A percentile compares a stretch with the other conserved stretches of the same genome.
phyloP scores from a whole-genome alignment of 352 stramenopile genomes.

The Pythium aphanidermatum region DNA sequence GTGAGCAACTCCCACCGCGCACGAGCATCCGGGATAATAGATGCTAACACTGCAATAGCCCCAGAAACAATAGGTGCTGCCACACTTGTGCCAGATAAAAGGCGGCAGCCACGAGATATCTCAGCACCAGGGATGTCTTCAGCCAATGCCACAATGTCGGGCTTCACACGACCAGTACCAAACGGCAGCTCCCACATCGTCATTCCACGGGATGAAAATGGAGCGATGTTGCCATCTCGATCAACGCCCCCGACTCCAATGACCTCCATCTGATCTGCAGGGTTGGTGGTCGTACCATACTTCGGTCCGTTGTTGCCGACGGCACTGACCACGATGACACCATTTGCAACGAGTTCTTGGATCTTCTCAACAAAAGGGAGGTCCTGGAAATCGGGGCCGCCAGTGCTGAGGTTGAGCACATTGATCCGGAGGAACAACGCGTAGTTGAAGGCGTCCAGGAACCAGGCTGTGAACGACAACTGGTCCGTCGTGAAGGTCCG shows the following conservation, averaged over 20 bases:
- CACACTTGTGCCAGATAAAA: conserved; percentile 79
- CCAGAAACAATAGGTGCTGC: conserved; percentile 78
- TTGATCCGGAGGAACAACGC: conserved; percentile 68
- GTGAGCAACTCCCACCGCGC: conserved; percentile 54
- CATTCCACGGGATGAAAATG: conserved; percentile 82
- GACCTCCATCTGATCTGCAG: conserved; percentile 79
- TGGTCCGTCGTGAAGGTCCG: conserved; percentile 84
- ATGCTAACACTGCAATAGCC: conserved; percentile 68
- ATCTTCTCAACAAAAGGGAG: conserved; percentile 88
- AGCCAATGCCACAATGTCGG: conserved; percentile 68
- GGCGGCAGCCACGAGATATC: conserved; percentile 40
- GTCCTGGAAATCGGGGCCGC: conserved; percentile 81
- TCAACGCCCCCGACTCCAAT: conserved; percentile 79
- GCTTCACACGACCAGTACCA: conserved; percentile 80
- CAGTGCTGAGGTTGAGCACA: conserved; percentile 84
- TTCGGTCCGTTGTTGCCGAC: conserved; percentile 82
- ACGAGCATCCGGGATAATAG: conserved; percentile 42
- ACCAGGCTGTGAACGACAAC: conserved; percentile 87
- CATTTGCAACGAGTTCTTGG: conserved; percentile 67
- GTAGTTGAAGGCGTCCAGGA: conserved; percentile 89
- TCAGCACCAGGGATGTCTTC: conserved; percentile 63
- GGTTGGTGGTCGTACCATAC: conserved; percentile 82
- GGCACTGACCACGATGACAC: conserved; percentile 68
- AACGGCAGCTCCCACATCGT: conserved; percentile 82
- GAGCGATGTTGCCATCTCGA: conserved; percentile 42